Percentiles rank a stretch among this genome's conserved stretches.
Conservation (phyloP, 768 basidiomycete species). For the Phanerodontia chrysosporium region DNA sequence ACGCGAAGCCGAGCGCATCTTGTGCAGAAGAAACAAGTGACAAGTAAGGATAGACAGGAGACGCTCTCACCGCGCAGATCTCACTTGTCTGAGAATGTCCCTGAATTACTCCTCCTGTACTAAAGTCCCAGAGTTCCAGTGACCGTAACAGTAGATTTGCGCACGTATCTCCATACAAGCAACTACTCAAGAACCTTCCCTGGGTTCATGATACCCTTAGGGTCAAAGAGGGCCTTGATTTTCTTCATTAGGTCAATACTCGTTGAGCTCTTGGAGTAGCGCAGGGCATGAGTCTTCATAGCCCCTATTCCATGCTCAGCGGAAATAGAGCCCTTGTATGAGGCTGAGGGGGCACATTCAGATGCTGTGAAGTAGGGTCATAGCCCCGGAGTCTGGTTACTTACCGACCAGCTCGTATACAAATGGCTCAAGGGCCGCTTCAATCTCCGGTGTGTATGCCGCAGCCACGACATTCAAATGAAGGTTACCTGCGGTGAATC, state of each 20-base stretch:
- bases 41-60: no score
- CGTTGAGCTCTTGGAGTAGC: slow-evolving; percentile 76
- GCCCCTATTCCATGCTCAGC: slow-evolving; percentile 97
- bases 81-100: no score
- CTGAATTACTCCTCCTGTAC: no score
- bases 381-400: slow-evolving; percentile 22
- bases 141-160: background rate
- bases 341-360: slow-evolving; percentile 40
- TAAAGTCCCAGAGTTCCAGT: no score
- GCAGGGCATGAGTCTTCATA: slow-evolving; percentile 88
- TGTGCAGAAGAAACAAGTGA: no score
- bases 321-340: slow-evolving; percentile 85
- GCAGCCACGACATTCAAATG: slow-evolving; percentile 90
- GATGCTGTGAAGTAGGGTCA: background rate
- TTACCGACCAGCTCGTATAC: slow-evolving; percentile 86
- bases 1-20: no score
- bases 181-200: slow-evolving; percentile 60
- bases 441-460: slow-evolving; percentile 77
- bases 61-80: no score
- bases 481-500: slow-evolving; percentile 63
- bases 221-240: slow-evolving; percentile 88
- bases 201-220: slow-evolving; percentile 89
- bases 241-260: slow-evolving; percentile 88
- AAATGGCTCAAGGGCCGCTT: slow-evolving; percentile 88
- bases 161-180: background rate